Evolutionary conservation across 192 early-diverging fungal species (phyloP).

Genomic region (Lunasporangiospora selenospora): DNA sequence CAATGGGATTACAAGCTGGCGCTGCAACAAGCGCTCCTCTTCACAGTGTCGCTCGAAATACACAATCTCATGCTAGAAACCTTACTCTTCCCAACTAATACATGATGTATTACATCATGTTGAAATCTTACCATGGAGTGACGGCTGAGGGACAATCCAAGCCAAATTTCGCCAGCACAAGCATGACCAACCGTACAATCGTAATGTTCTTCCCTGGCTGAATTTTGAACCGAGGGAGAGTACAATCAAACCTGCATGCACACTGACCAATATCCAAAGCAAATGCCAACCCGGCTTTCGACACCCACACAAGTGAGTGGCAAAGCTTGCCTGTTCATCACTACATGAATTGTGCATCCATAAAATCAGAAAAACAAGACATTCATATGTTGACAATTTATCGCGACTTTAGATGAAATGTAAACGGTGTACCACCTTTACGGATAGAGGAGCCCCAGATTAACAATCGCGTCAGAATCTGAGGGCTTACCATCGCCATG

Average conservation of each 20-base stretch:
- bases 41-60: neutral
- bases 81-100: neutral
- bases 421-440: constrained; percentile 5
- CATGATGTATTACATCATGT: neutral
- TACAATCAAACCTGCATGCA: constrained; percentile 5
- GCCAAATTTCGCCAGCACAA: constrained; percentile 4
- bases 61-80: neutral
- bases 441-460: constrained; percentile 10
- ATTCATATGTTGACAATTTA: neutral
- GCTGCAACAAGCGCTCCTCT: constrained; percentile 3
- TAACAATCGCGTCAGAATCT: no score
- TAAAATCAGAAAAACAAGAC: constrained; percentile 1
- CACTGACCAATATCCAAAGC: constrained; percentile 6
- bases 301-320: constrained; percentile 5
- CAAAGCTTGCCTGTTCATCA: constrained; percentile 2
- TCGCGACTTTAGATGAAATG: neutral
- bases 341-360: neutral
- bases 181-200: constrained; percentile 4
- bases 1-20: constrained; percentile 5
- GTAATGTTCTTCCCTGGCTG: constrained; percentile 1
- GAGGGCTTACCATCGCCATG: no score
- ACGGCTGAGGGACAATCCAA: constrained; percentile 6
- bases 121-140: constrained; percentile 1
- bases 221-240: constrained; percentile 3
- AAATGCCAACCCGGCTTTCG: constrained; percentile 4